phyloP scores from a whole-genome alignment of 2,329 filamentous ascomycete genomes.

The Onygenales sp. region DNA sequence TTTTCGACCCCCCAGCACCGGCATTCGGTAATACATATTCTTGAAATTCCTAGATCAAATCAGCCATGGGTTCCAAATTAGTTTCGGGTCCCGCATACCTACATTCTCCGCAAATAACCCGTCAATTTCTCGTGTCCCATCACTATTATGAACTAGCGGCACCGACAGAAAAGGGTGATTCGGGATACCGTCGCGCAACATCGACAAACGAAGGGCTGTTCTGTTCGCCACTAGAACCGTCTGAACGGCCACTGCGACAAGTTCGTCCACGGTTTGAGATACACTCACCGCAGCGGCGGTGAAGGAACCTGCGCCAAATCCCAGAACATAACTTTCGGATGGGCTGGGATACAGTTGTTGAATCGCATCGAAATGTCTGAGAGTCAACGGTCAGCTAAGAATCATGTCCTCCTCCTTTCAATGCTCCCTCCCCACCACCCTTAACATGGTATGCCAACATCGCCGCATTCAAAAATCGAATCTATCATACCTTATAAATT shows the following conservation, averaged over 20 bases:
- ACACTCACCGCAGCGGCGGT: conserved; percentile 12
- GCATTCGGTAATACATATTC: too few species aligned
- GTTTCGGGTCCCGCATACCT: too few species aligned
- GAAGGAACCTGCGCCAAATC: conserved; percentile 12
- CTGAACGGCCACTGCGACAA: conserved; percentile 9
- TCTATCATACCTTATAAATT: conserved; percentile 7
- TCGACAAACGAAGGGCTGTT: conserved; percentile 5
- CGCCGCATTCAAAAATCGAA: neutral
- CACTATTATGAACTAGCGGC: too few species aligned
- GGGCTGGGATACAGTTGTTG: conserved; percentile 4
- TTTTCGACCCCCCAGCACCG: too few species aligned
- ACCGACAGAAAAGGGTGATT: too few species aligned
- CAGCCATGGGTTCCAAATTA: too few species aligned
- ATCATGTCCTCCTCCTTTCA: neutral
- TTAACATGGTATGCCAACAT: too few species aligned
- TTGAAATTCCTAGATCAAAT: too few species aligned
- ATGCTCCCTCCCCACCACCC: too few species aligned
- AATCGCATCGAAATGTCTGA: conserved; percentile 4
- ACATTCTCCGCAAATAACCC: too few species aligned
- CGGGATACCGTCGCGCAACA: neutral
- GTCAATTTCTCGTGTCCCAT: too few species aligned
- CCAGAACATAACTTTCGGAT: conserved; percentile 6
- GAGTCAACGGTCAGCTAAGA: conserved; percentile 1
- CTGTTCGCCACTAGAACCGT: conserved; percentile 9
- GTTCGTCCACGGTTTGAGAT: conserved; percentile 9